These are phyloP conservation scores for Butyriboletus loyo DNA, from an alignment of 768 basidiomycete genomes.

Conservation along the genomic window DNA sequence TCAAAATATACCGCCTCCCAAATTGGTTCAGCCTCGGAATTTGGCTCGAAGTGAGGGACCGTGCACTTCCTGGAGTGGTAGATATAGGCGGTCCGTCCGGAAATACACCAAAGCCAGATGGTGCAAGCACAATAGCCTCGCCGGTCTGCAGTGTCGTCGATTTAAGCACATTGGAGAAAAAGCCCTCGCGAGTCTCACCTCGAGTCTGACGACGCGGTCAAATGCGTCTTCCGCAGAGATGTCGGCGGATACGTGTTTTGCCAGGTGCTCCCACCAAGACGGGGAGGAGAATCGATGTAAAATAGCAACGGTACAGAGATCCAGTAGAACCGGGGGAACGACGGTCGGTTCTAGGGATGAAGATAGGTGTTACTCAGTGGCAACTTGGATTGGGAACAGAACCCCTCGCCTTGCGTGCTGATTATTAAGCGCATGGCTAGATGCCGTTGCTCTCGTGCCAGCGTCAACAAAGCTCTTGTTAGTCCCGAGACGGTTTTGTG, in stretches of 20 bases:
- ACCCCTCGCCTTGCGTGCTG: slow-evolving; percentile 61
- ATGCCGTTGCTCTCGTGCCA: slow-evolving; percentile 70
- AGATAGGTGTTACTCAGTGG: not conserved
- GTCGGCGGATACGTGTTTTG: slow-evolving; percentile 64
- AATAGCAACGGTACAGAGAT: slow-evolving; percentile 63
- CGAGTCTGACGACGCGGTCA: slow-evolving; percentile 59
- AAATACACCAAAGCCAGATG: slow-evolving; percentile 54
- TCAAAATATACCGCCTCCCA: slow-evolving; percentile 55
- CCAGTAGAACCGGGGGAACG: slow-evolving; percentile 63
- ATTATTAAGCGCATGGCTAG: slow-evolving; percentile 70
- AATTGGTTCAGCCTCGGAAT: slow-evolving; percentile 42
- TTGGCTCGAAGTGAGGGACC: slow-evolving; percentile 2
- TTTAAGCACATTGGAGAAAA: too few relatives aligned
- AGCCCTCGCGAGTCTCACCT: slow-evolving; percentile 54
- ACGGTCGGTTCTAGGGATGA: slow-evolving; percentile 61
- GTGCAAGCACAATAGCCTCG: slow-evolving; percentile 65
- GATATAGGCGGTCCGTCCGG: slow-evolving; percentile 13
- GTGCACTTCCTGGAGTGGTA: slow-evolving; percentile 2
- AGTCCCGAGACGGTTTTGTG: slow-evolving; percentile 47
- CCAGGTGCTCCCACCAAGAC: slow-evolving; percentile 70
- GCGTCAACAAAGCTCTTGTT: slow-evolving; percentile 52
- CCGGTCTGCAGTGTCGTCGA: too few relatives aligned
- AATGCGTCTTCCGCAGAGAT: slow-evolving; percentile 59
- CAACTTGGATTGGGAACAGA: not conserved
- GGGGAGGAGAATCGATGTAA: slow-evolving; percentile 75